Conservation (phyloP, 768 basidiomycete species). For the Russula compacta region DNA sequence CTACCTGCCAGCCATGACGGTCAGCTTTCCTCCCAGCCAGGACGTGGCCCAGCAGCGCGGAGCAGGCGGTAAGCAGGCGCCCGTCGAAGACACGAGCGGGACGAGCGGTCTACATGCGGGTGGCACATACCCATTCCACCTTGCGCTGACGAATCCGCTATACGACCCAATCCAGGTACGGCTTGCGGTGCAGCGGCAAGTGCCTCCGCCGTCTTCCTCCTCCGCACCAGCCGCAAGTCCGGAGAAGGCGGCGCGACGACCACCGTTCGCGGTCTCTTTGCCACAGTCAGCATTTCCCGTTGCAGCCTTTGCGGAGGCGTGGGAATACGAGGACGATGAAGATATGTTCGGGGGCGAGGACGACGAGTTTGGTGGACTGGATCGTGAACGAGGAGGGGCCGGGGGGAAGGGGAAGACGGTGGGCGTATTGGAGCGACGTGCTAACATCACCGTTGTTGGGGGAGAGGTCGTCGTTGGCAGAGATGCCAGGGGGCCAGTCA, state of each 20-base stretch:
- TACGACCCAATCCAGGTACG: slow-evolving; percentile 93
- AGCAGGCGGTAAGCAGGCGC: slow-evolving; percentile 28
- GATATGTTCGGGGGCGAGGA: slow-evolving; percentile 59
- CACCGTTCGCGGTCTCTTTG: slow-evolving; percentile 72
- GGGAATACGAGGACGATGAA: slow-evolving; percentile 97
- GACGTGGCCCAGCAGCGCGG: slow-evolving; percentile 28
- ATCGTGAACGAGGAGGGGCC: slow-evolving; percentile 37
- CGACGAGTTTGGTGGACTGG: slow-evolving; percentile 30
- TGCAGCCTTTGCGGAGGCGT: slow-evolving; percentile 88
- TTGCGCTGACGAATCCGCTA: slow-evolving; percentile 88
- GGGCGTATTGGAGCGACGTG: slow-evolving; percentile 80
- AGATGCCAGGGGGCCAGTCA: slow-evolving; percentile 67
- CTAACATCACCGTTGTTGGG: slow-evolving; percentile 81
- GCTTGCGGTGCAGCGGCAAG: slow-evolving; percentile 67
- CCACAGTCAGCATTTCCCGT: slow-evolving; percentile 74
- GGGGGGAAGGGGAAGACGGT: slow-evolving; percentile 47
- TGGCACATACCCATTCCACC: slow-evolving; percentile 77
- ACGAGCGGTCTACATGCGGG: slow-evolving; percentile 53
- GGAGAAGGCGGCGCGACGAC: slow-evolving; percentile 53
- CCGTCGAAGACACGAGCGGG: slow-evolving; percentile 32
- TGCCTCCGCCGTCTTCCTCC: slow-evolving; percentile 21
- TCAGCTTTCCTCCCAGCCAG: slow-evolving; percentile 50
- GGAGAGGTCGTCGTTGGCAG: slow-evolving; percentile 83
- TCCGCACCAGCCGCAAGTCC: slow-evolving; percentile 31
- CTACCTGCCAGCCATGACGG: slow-evolving; percentile 82